phyloP scores from a whole-genome alignment of 805 yeast genomes.

The Suhomyces faveliae region DNA sequence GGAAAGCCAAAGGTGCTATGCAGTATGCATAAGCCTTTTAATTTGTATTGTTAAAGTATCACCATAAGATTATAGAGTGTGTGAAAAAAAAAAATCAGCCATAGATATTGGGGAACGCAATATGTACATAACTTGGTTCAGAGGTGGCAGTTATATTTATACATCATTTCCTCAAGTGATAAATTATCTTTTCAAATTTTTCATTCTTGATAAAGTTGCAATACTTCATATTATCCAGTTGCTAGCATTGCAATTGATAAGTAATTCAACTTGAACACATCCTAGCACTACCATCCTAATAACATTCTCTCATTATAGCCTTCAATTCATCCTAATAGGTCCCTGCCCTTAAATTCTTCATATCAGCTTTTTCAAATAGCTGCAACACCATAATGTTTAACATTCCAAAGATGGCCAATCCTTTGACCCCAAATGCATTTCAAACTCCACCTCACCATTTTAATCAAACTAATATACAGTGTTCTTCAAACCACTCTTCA shows the following conservation, averaged over 20 bases:
- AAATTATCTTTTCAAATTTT: slow-evolving; percentile 1
- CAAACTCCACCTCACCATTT: slow-evolving; percentile 6
- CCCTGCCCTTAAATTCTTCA: background rate
- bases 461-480: background rate
- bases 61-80: slow-evolving; percentile 6
- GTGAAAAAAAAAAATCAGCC: background rate
- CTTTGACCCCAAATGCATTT: slow-evolving; percentile 7
- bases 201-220: slow-evolving; percentile 3
- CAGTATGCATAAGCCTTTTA: background rate
- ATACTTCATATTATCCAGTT: background rate
- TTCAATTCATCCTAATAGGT: background rate
- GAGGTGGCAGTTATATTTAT: slow-evolving; percentile 3
- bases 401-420: slow-evolving; percentile 7
- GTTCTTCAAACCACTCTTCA: background rate
- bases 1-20: background rate
- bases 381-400: slow-evolving; percentile 1
- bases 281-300: background rate
- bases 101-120: background rate
- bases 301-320: background rate
- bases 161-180: slow-evolving; percentile 1
- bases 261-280: background rate
- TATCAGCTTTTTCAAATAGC: background rate
- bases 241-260: slow-evolving; percentile 1
- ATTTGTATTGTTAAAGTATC: slow-evolving; percentile 6
- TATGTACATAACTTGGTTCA: background rate